A percentile compares a stretch with the other conserved stretches of the same genome.
Evolutionary conservation across 306 rosid species (phyloP).

Genomic region (Lathyrus oleraceus): DNA sequence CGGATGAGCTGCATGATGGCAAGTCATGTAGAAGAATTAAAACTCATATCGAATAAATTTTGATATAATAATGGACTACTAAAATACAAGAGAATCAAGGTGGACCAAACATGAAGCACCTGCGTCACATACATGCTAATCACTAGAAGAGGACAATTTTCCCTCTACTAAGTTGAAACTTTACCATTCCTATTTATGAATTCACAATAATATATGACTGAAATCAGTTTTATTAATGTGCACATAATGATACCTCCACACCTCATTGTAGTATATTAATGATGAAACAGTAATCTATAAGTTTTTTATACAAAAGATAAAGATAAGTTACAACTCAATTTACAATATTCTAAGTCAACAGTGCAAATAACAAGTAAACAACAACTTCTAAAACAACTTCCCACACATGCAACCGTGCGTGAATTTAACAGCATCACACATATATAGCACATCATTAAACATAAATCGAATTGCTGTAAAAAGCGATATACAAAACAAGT

Average conservation of each 20-base stretch:
- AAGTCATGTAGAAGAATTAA: conserved; percentile 33
- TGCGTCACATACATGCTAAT: neutral
- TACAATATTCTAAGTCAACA: conserved; percentile 19
- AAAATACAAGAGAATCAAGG: conserved; percentile 27
- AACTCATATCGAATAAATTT: conserved; percentile 13
- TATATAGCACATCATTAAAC: neutral
- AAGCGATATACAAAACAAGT: neutral
- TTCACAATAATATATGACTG: conserved; percentile 12
- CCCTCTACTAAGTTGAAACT: conserved; percentile 1
- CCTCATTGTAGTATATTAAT: conserved; percentile 14
- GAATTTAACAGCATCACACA: neutral
- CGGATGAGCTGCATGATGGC: conserved; percentile 87
- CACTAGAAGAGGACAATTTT: neutral
- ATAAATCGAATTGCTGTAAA: neutral
- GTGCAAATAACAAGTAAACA: conserved; percentile 13
- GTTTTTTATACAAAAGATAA: conserved; percentile 4
- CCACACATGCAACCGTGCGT: neutral
- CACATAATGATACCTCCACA: neutral
- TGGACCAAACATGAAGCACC: conserved; percentile 31
- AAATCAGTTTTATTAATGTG: neutral
- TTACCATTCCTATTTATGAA: neutral
- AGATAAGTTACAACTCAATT: conserved; percentile 18
- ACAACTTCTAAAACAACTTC: conserved; percentile 14
- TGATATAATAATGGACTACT: neutral
- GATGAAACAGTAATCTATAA: conserved; percentile 1